Conservation (phyloP, 2,329 filamentous ascomycete genomes). For the Diaporthe capsici region DNA sequence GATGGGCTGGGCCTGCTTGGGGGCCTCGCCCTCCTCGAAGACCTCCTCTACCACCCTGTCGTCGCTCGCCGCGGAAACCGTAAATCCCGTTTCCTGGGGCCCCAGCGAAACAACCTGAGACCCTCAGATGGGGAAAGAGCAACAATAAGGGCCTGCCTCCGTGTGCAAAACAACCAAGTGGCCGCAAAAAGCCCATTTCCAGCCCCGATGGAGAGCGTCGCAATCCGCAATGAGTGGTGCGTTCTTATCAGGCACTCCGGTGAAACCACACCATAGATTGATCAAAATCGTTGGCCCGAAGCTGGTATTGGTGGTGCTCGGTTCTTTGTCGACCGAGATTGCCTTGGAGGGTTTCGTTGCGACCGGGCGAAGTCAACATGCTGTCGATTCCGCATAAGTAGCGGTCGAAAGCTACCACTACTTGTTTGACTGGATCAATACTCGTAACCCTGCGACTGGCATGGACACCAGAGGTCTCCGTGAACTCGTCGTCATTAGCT, state of each 20-base stretch:
- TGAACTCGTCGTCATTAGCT: not conserved
- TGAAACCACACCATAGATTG: conserved; percentile 28
- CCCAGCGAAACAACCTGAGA: not conserved
- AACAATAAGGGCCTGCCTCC: not conserved
- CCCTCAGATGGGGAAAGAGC: not conserved
- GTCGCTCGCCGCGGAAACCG: conserved; percentile 45
- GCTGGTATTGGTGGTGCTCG: not conserved
- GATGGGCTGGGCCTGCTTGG: conserved; percentile 80
- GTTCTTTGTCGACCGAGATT: not conserved
- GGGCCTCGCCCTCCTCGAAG: conserved; percentile 76
- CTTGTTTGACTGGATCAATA: too few relatives aligned
- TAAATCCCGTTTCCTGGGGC: conserved; percentile 12
- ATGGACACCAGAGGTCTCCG: not conserved
- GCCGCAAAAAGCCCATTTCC: not conserved
- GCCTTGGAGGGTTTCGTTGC: not conserved
- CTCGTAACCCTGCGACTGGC: too few relatives aligned
- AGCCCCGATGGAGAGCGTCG: not conserved
- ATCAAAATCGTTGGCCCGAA: not conserved
- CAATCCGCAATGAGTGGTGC: not conserved
- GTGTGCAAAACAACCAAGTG: not conserved
- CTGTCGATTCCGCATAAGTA: too few relatives aligned
- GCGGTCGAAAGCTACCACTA: too few relatives aligned
- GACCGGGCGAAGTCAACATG: not conserved
- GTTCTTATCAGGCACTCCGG: not conserved
- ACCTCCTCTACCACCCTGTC: conserved; percentile 67